These are phyloP conservation scores for Capsella rubella DNA, from an alignment of 441 rosid genomes.

Conservation along the genomic window DNA sequence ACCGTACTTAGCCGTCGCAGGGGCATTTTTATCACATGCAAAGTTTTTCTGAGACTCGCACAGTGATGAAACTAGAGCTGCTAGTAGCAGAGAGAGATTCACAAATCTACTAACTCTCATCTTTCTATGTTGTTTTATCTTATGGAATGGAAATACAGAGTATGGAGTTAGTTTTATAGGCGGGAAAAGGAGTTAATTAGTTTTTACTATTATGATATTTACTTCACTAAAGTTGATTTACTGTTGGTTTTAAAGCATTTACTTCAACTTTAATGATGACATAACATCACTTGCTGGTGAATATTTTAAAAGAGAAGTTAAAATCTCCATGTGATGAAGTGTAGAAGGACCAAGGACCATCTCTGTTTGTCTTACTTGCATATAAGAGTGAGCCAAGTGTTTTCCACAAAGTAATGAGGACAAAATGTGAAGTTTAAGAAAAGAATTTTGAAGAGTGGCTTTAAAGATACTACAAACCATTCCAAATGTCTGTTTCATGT, in stretches of 20 bases:
- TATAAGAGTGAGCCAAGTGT: constrained; percentile 43
- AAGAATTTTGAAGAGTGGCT: constrained; percentile 36
- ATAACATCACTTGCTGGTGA: constrained; percentile 13
- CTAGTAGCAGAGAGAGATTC: constrained; percentile 35
- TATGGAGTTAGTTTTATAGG: constrained; percentile 32
- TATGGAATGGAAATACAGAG: constrained; percentile 22
- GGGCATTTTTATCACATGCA: constrained; percentile 53
- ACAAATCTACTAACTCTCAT: constrained; percentile 34
- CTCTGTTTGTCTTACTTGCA: constrained; percentile 29
- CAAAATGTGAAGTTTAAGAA: constrained; percentile 45
- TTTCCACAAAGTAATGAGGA: constrained; percentile 28
- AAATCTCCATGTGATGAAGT: constrained; percentile 30
- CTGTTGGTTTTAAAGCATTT: background rate
- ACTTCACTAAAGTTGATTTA: background rate
- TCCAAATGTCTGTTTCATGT: constrained; percentile 30
- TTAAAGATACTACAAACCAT: constrained; percentile 42
- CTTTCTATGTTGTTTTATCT: constrained; percentile 9
- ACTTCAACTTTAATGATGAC: constrained; percentile 18
- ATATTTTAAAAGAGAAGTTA: constrained; percentile 22
- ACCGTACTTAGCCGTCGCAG: constrained; percentile 50
- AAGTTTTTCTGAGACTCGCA: constrained; percentile 50
- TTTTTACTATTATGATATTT: background rate
- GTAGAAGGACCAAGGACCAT: constrained; percentile 40
- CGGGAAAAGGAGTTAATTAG: constrained; percentile 30
- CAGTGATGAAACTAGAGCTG: constrained; percentile 38